Percentiles rank a stretch among this genome's conserved stretches.
Evolutionary conservation across 306 rosid genomes (phyloP).

Genomic region (Nissolia schottii): DNA sequence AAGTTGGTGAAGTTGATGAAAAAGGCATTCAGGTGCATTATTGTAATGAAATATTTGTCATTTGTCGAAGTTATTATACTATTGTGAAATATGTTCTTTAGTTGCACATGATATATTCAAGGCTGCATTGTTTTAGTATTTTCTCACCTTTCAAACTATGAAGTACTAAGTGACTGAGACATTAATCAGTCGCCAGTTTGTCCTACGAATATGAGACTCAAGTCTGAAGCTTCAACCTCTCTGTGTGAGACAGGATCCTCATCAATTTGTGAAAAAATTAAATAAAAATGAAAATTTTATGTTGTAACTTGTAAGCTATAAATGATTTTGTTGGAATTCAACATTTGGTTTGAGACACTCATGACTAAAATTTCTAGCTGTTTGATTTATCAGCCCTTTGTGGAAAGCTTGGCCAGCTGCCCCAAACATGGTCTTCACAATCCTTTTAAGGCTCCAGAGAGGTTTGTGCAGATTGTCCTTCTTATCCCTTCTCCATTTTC

Average conservation of each 20-base stretch:
- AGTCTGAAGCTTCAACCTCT: constrained; percentile 4
- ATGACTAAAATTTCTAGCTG: constrained; percentile 14
- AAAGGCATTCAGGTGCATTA: constrained; percentile 63
- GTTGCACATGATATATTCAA: background rate
- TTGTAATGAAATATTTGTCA: background rate
- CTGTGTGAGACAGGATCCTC: background rate
- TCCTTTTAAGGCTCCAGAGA: constrained; percentile 94
- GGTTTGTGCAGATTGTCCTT: constrained; percentile 44
- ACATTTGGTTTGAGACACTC: background rate
- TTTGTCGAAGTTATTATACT: background rate
- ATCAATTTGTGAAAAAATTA: background rate
- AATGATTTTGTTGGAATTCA: constrained; percentile 13
- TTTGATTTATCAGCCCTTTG: constrained; percentile 65
- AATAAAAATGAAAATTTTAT: background rate
- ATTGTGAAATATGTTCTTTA: constrained; percentile 13
- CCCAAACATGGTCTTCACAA: constrained; percentile 96
- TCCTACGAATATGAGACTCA: background rate
- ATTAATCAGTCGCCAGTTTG: constrained; percentile 1
- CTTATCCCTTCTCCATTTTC: background rate
- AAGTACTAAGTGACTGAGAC: constrained; percentile 11
- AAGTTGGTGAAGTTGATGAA: constrained; percentile 86
- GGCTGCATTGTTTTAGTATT: constrained; percentile 1
- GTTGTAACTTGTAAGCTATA: constrained; percentile 11
- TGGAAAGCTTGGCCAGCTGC: constrained; percentile 80
- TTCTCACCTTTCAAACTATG: background rate